A percentile compares a stretch with the other conserved stretches of the same genome.
phyloP scores from a whole-genome alignment of 2,329 filamentous ascomycete species.

The Aspergillus sp. region DNA sequence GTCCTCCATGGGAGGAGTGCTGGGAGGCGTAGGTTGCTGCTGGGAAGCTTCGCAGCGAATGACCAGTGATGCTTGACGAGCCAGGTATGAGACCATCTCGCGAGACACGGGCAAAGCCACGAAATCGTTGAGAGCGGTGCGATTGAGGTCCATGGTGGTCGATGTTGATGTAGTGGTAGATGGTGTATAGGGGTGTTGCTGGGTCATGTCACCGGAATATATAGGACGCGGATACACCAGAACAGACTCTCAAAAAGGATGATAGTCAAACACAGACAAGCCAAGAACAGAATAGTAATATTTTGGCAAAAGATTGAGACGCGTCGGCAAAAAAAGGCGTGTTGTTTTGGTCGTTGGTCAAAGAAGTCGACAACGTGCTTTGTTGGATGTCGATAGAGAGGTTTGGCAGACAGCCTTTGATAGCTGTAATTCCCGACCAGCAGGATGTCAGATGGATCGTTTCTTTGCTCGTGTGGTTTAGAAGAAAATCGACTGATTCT shows the following conservation, averaged over 20 bases:
- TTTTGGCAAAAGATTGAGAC: too few species aligned
- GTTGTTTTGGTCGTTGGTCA: too few species aligned
- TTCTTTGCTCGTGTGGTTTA: too few species aligned
- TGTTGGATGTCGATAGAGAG: neutral
- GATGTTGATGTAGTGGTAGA: constrained; percentile 1
- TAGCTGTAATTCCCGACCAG: neutral
- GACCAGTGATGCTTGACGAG: constrained; percentile 39
- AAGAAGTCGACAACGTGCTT: neutral
- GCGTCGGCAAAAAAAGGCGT: too few species aligned
- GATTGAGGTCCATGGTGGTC: constrained; percentile 9
- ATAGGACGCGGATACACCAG: too few species aligned
- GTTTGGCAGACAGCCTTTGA: too few species aligned
- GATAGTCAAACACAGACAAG: too few species aligned
- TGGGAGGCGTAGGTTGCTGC: constrained; percentile 49
- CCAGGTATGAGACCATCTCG: constrained; percentile 42
- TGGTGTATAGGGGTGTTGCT: constrained; percentile 1
- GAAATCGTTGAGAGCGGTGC: constrained; percentile 39
- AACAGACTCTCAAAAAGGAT: too few species aligned
- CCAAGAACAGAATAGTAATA: too few species aligned
- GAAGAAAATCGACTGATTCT: neutral
- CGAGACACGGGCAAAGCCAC: constrained; percentile 40
- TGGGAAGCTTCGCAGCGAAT: constrained; percentile 47
- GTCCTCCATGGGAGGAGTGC: constrained; percentile 48
- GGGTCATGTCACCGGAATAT: neutral
- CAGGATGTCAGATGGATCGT: neutral